phyloP scores from a whole-genome alignment of 1,139 yeast species.

The Debaryomycetaceae sp. region DNA sequence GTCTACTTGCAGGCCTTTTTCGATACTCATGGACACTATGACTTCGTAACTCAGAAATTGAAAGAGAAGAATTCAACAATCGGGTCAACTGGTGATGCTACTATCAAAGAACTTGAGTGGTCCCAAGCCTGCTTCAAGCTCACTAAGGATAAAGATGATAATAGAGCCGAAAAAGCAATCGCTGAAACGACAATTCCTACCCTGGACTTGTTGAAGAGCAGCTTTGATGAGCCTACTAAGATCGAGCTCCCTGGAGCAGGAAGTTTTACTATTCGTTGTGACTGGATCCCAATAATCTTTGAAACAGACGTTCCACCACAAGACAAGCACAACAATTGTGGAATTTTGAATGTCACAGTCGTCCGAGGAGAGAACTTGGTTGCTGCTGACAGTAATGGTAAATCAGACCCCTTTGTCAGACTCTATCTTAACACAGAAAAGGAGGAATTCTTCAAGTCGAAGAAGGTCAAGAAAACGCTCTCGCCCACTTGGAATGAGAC shows the following conservation, averaged over 20 bases:
- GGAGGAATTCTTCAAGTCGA: conserved; percentile 64
- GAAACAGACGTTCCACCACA: conserved; percentile 61
- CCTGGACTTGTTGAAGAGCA: conserved; percentile 58
- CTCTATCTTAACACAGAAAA: conserved; percentile 60
- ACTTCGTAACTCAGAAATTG: conserved; percentile 51
- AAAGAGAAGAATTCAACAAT: conserved; percentile 36
- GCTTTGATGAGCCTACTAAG: conserved; percentile 56
- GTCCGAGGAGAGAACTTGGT: conserved; percentile 67
- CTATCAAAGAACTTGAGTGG: conserved; percentile 73
- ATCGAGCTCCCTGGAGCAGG: conserved; percentile 48
- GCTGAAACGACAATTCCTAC: conserved; percentile 71
- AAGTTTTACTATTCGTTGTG: conserved; percentile 57
- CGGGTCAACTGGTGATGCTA: conserved; percentile 66
- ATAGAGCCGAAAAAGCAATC: conserved; percentile 54
- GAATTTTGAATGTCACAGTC: conserved; percentile 63
- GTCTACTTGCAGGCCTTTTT: conserved; percentile 69
- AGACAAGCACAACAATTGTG: conserved; percentile 76
- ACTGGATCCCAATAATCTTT: conserved; percentile 73
- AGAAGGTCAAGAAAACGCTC: conserved; percentile 79
- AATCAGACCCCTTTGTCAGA: conserved; percentile 85
- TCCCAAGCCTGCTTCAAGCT: conserved; percentile 65
- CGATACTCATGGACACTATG: conserved; percentile 67
- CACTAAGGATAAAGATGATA: conserved; percentile 48
- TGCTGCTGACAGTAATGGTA: conserved; percentile 85
- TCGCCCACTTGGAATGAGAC: conserved; percentile 84